A percentile compares a stretch with the other conserved stretches of the same genome.
These are phyloP conservation scores for Epichloe typhina DNA, from an alignment of 2,329 filamentous ascomycete genomes.

Conservation along the genomic window DNA sequence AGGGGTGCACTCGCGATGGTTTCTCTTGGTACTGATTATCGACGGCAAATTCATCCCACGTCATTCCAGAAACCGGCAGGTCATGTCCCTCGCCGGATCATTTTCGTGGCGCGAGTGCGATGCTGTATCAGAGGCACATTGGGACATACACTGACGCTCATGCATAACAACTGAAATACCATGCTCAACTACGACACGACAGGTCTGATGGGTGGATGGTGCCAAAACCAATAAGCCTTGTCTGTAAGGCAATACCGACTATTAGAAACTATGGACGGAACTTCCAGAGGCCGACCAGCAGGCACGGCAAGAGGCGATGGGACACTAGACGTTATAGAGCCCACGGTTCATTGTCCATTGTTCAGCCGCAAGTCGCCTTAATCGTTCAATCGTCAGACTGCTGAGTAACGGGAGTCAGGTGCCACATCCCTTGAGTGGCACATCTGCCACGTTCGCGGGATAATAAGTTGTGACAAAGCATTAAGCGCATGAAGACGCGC, in stretches of 20 bases:
- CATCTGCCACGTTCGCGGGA: neutral
- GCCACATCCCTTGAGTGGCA: neutral
- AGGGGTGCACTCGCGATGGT: no score
- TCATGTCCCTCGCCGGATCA: neutral
- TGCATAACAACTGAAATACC: no score
- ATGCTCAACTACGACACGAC: no score
- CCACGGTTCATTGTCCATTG: neutral
- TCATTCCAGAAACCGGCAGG: neutral
- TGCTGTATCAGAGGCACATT: no score
- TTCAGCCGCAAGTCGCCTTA: neutral
- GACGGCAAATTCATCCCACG: neutral
- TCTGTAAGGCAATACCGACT: neutral
- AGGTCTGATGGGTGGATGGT: neutral
- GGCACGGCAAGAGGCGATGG: neutral
- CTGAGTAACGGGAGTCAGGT: neutral
- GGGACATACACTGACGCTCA: no score
- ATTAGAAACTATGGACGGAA: neutral
- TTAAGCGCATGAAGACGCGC: no score
- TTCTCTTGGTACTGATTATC: neutral
- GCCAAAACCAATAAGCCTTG: neutral
- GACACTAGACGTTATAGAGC: neutral
- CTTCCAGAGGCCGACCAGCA: neutral
- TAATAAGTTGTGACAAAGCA: no score
- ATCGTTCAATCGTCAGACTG: neutral
- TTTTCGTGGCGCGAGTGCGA: no score